Evolutionary conservation across 1,139 yeast species (phyloP), one percentile per base, ranked within the genome.

Genomic region (Candida anutae): DNA sequence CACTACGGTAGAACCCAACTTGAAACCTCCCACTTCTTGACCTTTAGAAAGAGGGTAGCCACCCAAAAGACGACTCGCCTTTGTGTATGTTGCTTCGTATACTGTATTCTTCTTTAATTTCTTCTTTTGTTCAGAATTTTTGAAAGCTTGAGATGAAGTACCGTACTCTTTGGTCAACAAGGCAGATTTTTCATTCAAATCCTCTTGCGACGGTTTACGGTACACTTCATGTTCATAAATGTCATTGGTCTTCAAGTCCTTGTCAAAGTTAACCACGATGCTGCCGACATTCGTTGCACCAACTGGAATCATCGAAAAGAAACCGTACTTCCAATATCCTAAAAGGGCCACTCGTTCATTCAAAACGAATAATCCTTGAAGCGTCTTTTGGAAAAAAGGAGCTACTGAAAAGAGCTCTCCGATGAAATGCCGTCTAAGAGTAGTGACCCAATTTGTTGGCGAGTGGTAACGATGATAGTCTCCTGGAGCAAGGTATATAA

Each of bases 201-300:
- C 29, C 20, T 13, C 35, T n/a, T n/a, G n/a, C 12, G 40, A 24
- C 15, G 33, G 29, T 28, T 42, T 42, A 48, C 47, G 53, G 39
- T 69, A 69, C 16, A 62, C 55, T 35, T 62, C 71, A 38, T 69
- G 71, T 50, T 78, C 83, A 42, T 73, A 77, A 21, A 68, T 60
- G 28, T 76, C 77, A 51, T 93, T 93, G 4, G 98, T 93, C 31
- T 79, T 74, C 46, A 93, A 69, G 47, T 85, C 90, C 55, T 82
- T 80, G 57, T 93, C 99, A 46, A 93, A 93, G 49, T 88, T 85
- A 39, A 93, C 73, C 33, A 82, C 77, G 40, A 93, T 90, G 45
- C 94, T 81, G 13, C 99, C 99, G 22, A 93, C 99, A 53, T 93
- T 93, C 5, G 98, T 93, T 16, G 99, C 99, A 15, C 99, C 99